Base-by-base conservation (phyloP, 2,329 filamentous ascomycete genomes). In the Orbilia quercus region DNA sequence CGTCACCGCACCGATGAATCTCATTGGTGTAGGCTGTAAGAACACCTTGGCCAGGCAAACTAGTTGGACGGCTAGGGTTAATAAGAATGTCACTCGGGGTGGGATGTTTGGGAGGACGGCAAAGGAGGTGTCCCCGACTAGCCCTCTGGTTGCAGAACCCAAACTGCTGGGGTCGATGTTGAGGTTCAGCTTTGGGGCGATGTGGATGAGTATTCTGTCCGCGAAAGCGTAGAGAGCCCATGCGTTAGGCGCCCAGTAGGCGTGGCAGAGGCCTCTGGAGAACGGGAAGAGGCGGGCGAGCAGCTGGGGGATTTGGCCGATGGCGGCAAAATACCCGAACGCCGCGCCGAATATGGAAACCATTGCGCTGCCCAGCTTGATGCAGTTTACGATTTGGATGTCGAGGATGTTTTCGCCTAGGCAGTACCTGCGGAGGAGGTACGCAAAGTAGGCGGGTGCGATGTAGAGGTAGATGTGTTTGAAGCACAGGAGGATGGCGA, bases 401-500 rank as follows among this genome's bases (percentile, higher is more conserved):
- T 86, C 85, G 77, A 96, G 90, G 51, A 93, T 84, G 0, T 89
- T 92, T 77, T 87, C 88, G 36, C 91, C 91, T 12, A 99, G 84
- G 79, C 95, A 98, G 82, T 98, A 97, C 1, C 85, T 85, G 75
- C 95, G 87, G n/a, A 98, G 85, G 9, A 99, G 85, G 80, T 90
- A 98, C 75, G 97, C 90, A 79, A 98, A 96, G 82, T 96, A 99
- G 25, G 95, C 95, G 1, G 95, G 92, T 0, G 94, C 93, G 23
- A 99, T 86, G 81, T 99, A 99, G 38, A 97, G 88, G 81, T 98
- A 96, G 76, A 99, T 98, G 81, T 99, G 95, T 83, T 99, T 99
- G 82, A 98, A 88, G 82, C 94, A 98, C 59, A 99, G 82, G 51
- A 99, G 83, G 0, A 86, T 85, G 1, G 94, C 93, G 80, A 98